Evolutionary conservation across 306 rosid genomes (phyloP).

Genomic region (Lathyrus aphaca): DNA sequence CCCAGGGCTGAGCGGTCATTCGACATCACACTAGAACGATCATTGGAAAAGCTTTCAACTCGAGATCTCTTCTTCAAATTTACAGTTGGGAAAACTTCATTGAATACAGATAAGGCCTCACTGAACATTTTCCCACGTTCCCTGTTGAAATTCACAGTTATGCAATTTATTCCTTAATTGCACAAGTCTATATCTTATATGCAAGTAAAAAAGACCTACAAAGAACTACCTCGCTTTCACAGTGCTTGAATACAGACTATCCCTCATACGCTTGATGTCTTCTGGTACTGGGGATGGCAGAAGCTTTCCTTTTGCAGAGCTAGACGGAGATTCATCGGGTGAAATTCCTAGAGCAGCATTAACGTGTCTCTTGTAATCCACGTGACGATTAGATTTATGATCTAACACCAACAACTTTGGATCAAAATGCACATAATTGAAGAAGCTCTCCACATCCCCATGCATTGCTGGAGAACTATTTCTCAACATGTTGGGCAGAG

Average conservation of each 20-base stretch:
- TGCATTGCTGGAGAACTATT: conserved; percentile 65
- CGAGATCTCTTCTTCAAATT: conserved; percentile 96
- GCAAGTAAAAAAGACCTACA: conserved; percentile 44
- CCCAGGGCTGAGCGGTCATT: conserved; percentile 78
- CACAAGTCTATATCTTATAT: conserved; percentile 38
- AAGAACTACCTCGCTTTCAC: conserved; percentile 86
- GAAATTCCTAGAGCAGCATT: conserved; percentile 73
- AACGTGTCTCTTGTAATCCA: conserved; percentile 68
- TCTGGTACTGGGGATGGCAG: conserved; percentile 66
- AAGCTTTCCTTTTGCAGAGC: conserved; percentile 78
- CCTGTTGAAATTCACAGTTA: conserved; percentile 56
- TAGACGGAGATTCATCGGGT: conserved; percentile 84
- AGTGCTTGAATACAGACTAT: conserved; percentile 52
- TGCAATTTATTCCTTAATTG: conserved; percentile 42
- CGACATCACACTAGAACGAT: conserved; percentile 63
- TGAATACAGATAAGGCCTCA: conserved; percentile 79
- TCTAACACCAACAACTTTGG: conserved; percentile 70
- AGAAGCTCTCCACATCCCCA: conserved; percentile 71
- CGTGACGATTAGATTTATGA: conserved; percentile 72
- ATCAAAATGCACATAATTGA: conserved; percentile 70
- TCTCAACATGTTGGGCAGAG: conserved; percentile 90
- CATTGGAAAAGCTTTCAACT: conserved; percentile 69
- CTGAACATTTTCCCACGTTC: conserved; percentile 70
- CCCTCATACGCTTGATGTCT: conserved; percentile 72
- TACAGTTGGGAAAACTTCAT: conserved; percentile 76